Percentiles rank a stretch among this genome's conserved stretches.
phyloP scores from a whole-genome alignment of 2,329 filamentous ascomycete species.

The Drechslerella dactyloides region DNA sequence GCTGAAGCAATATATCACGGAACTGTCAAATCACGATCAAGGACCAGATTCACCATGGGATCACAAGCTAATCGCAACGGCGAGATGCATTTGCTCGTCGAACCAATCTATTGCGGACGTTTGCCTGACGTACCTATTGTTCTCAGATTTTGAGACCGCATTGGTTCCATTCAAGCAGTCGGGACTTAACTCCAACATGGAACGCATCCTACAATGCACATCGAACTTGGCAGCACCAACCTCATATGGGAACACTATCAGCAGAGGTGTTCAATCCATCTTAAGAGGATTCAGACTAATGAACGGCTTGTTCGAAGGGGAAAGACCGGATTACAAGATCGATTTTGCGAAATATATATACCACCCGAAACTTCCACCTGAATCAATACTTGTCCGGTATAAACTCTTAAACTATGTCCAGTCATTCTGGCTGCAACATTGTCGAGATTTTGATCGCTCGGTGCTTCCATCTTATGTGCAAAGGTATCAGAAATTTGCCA shows the following conservation, averaged over 20 bases:
- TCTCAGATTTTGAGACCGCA: constrained; percentile 32
- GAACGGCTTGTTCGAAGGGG: constrained; percentile 15
- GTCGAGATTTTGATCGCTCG: background rate
- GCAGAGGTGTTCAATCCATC: constrained; percentile 16
- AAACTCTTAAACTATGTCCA: constrained; percentile 22
- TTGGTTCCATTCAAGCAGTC: constrained; percentile 19
- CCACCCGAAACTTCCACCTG: constrained; percentile 1
- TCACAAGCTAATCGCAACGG: background rate
- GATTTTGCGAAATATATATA: constrained; percentile 31
- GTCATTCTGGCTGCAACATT: constrained; percentile 32
- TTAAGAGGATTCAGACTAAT: constrained; percentile 27
- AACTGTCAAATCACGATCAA: constrained; percentile 3
- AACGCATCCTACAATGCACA: constrained; percentile 26
- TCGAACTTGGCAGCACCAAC: constrained; percentile 4
- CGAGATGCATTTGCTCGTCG: constrained; percentile 3
- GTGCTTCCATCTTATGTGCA: background rate
- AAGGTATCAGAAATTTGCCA: constrained; percentile 1
- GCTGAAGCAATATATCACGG: constrained; percentile 38
- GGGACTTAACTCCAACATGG: constrained; percentile 19
- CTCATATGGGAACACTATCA: background rate
- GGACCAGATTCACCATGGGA: background rate
- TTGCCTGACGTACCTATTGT: constrained; percentile 27
- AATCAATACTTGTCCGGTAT: constrained; percentile 14
- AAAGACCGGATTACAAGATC: background rate
- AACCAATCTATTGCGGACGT: constrained; percentile 1